Conservation (phyloP, 495 filamentous ascomycete species). For the Massariosphaeria phaeospora region DNA sequence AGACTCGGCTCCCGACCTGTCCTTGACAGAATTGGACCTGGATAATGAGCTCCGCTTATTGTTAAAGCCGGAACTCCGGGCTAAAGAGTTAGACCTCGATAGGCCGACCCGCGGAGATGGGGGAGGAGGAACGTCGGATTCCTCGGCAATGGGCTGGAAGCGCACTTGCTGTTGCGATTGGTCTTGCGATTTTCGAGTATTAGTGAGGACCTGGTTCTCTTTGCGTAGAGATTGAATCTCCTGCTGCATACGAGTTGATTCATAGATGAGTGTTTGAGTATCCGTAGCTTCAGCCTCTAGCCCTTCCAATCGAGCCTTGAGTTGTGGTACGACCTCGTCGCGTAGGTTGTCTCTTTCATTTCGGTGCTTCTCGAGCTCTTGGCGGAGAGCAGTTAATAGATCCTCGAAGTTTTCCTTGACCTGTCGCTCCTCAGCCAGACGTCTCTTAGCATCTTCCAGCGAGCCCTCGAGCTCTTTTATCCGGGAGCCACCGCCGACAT, state of each 20-base stretch:
- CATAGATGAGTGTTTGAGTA: slow-evolving; percentile 63
- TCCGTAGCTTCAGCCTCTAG: slow-evolving; percentile 64
- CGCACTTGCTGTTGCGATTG: slow-evolving; percentile 47
- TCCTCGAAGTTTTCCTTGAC: slow-evolving; percentile 93
- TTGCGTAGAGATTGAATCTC: slow-evolving; percentile 65
- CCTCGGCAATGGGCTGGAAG: slow-evolving; percentile 63
- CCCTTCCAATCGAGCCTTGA: slow-evolving; percentile 69
- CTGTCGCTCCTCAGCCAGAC: slow-evolving; percentile 77
- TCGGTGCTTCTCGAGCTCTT: slow-evolving; percentile 72
- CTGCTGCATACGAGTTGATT: slow-evolving; percentile 72
- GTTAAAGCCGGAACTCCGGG: slow-evolving; percentile 40
- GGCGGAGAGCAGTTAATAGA: slow-evolving; percentile 73
- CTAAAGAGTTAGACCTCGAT: slow-evolving; percentile 59
- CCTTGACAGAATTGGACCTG: slow-evolving; percentile 61
- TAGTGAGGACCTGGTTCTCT: slow-evolving; percentile 58
- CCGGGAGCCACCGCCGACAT: slow-evolving; percentile 49
- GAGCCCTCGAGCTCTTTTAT: slow-evolving; percentile 71
- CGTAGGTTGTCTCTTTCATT: slow-evolving; percentile 89
- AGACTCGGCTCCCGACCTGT: slow-evolving; percentile 32
- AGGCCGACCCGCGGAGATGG: slow-evolving; percentile 46
- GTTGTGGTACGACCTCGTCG: slow-evolving; percentile 74
- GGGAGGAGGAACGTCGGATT: slow-evolving; percentile 39
- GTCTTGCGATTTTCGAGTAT: slow-evolving; percentile 51
- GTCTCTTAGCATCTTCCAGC: slow-evolving; percentile 74
- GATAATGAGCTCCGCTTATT: slow-evolving; percentile 39